Base-by-base conservation (phyloP, 768 basidiomycete genomes). In the Collybia sordida region DNA sequence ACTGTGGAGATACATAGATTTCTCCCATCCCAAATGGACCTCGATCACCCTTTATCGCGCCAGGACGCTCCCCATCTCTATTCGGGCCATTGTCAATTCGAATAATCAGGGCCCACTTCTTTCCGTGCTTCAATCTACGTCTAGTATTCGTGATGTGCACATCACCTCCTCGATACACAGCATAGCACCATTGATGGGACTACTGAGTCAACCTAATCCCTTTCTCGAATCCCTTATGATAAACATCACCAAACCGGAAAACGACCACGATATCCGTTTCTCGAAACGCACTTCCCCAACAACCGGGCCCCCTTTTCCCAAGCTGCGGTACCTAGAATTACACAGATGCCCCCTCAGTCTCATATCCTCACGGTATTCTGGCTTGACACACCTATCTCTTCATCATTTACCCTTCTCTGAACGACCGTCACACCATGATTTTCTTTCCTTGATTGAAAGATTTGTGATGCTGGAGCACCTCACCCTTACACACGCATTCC, bases 1-100 rank as follows among this genome's bases (percentile, higher is more conserved):
- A 14, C 53, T 73, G 19, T 75, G 72, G 73, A 58, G 62, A 42
- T 63, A 65, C 51, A 60, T 73, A 54, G 73, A 75, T 49, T 75
- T 73, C 46, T 65, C 71, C 2, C 61, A 70, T 54, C 64, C 70
- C 4, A 61, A 50, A 55, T 66, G 65, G 63, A 66, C 59, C 22
- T 51, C 60, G 35, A 42, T 71, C 24, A 68, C 69, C 6, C 56
- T 69, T 22, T 42, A 49, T 21, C 63, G 72, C 21, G 68, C 71
- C 11, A 68, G 65, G 46, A 62, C 59, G 42, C 57, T 63, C 19
- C 61, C 72, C 24, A 53, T 73, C 31, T 64, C 63, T 28, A 57
- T 75, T 18, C 53, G 62, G 23, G 62, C 70, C 1, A 57, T 57
- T 25, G 66, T 72, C 14, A 58, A 61, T 17, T 54, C 62, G 15